Conservation (phyloP, 2,329 filamentous ascomycete genomes). For the Purpureocillium lavendulum region DNA sequence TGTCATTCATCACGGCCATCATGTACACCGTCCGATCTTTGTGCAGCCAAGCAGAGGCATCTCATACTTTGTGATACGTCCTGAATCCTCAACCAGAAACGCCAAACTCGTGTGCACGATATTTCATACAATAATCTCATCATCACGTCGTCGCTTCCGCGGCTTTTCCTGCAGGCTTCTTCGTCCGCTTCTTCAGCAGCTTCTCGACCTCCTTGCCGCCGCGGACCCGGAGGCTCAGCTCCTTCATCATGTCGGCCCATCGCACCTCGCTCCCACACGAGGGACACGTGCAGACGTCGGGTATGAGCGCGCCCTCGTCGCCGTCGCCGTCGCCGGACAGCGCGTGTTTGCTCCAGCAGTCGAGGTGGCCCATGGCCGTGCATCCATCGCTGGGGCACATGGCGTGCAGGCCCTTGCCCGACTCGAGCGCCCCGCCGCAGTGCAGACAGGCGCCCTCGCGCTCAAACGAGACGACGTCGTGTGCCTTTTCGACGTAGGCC, state of each 20-base stretch:
- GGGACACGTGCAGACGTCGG: constrained; percentile 62
- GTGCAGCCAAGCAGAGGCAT: too few relatives aligned
- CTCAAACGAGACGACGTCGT: constrained; percentile 46
- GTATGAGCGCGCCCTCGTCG: constrained; percentile 46
- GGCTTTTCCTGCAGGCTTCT: constrained; percentile 7
- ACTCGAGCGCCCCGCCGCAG: constrained; percentile 36
- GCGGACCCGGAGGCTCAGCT: constrained; percentile 65
- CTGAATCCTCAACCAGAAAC: too few relatives aligned
- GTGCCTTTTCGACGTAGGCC: constrained; percentile 46
- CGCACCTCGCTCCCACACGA: constrained; percentile 51
- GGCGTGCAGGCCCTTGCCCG: constrained; percentile 43
- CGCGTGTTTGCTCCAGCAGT: constrained; percentile 50
- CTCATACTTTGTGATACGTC: too few relatives aligned
- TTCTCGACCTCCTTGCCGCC: constrained; percentile 63
- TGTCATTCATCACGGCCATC: too few relatives aligned
- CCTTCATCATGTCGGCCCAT: constrained; percentile 77
- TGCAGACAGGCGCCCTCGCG: constrained; percentile 46
- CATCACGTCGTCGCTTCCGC: not conserved
- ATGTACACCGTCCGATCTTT: too few relatives aligned
- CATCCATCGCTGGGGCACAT: constrained; percentile 47
- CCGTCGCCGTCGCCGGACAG: constrained; percentile 27
- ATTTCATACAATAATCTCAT: too few relatives aligned
- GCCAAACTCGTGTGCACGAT: too few relatives aligned
- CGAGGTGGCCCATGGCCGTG: constrained; percentile 49
- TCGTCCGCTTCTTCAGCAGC: constrained; percentile 41